phyloP scores from a whole-genome alignment of 2,329 filamentous ascomycete species.

The Onygena corvina region DNA sequence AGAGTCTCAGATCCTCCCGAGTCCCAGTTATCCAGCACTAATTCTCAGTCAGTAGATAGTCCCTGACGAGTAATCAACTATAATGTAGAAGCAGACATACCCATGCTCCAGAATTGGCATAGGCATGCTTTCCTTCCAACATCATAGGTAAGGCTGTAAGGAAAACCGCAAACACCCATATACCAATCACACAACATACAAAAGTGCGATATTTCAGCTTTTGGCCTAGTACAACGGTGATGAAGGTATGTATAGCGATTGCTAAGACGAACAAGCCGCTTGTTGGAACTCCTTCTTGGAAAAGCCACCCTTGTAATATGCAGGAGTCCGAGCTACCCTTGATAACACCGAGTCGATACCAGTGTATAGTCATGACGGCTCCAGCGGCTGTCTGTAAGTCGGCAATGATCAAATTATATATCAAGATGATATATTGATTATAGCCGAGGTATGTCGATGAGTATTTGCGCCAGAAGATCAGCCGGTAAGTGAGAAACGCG shows the following conservation, averaged over 20 bases:
- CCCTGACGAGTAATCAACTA: not conserved
- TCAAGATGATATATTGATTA: conserved; percentile 44
- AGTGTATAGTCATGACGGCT: conserved; percentile 39
- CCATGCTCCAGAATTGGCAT: conserved; percentile 40
- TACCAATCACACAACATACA: conserved; percentile 30
- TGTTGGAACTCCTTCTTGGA: conserved; percentile 41
- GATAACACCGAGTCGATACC: conserved; percentile 36
- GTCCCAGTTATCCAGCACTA: conserved; percentile 40
- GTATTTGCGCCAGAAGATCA: conserved; percentile 39
- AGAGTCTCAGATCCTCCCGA: conserved; percentile 36
- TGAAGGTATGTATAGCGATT: conserved; percentile 43
- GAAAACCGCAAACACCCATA: conserved; percentile 37
- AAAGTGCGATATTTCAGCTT: conserved; percentile 37
- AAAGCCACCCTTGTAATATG: conserved; percentile 40
- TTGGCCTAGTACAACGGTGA: conserved; percentile 37
- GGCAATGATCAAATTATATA: conserved; percentile 42
- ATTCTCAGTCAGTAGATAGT: conserved; percentile 12
- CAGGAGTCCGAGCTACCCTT: conserved; percentile 35
- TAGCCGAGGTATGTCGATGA: conserved; percentile 40
- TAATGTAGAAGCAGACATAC: conserved; percentile 22
- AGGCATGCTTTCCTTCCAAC: conserved; percentile 32
- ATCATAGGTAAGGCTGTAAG: conserved; percentile 38
- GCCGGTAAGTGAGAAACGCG: conserved; percentile 38
- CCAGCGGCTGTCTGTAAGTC: conserved; percentile 41
- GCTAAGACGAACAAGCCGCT: conserved; percentile 42